Evolutionary conservation across 345 rosid species (phyloP).

Genomic region (Murraya koenigii): DNA sequence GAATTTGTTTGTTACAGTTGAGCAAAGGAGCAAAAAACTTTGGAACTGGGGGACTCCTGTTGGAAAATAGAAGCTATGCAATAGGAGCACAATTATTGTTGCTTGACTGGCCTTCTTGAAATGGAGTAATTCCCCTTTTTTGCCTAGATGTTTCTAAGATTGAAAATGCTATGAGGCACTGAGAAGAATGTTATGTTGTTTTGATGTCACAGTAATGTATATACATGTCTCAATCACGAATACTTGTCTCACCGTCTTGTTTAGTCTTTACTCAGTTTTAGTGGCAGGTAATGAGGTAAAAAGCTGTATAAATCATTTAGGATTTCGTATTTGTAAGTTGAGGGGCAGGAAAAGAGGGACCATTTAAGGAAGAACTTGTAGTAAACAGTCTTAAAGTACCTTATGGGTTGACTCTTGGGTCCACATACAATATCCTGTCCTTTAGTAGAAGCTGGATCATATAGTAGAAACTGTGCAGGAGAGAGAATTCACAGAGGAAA

Average conservation of each 20-base stretch:
- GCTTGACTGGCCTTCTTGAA: neutral
- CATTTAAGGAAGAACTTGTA: neutral
- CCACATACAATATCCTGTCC: neutral
- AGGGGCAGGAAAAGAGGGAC: neutral
- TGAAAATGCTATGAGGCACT: neutral
- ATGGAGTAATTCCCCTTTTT: neutral
- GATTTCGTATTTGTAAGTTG: neutral
- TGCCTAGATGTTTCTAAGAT: neutral
- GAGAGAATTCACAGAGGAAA: neutral
- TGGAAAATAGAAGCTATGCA: neutral
- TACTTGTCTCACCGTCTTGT: neutral
- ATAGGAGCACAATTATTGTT: neutral
- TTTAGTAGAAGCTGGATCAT: neutral
- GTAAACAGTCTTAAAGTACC: neutral
- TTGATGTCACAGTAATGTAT: neutral
- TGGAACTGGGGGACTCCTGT: neutral
- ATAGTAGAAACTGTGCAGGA: neutral
- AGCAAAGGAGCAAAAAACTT: neutral
- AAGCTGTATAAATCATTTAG: neutral
- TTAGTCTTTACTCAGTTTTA: neutral
- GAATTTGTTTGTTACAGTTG: neutral
- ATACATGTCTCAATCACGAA: neutral
- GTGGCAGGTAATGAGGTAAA: neutral
- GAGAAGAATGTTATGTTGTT: neutral
- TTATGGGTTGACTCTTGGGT: neutral